Evolutionary conservation across 2,329 filamentous ascomycete species (phyloP).

Genomic region (Cryphonectria naterciae): DNA sequence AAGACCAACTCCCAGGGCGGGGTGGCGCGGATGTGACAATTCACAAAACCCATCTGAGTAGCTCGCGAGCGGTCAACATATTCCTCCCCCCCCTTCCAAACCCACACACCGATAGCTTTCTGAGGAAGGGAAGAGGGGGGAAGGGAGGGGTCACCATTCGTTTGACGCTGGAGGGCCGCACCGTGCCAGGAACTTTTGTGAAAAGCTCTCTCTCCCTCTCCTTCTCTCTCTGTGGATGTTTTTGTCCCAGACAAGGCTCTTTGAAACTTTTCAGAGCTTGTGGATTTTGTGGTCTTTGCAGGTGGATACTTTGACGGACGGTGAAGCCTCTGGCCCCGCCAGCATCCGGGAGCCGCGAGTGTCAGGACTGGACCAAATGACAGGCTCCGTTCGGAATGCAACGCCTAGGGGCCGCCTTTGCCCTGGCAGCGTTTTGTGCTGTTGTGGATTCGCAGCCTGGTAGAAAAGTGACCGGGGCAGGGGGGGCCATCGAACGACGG

Average conservation of each 20-base stretch:
- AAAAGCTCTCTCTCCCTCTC: not conserved
- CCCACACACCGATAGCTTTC: not conserved
- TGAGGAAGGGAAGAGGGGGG: not conserved
- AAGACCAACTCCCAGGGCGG: constrained; percentile 18
- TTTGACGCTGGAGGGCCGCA: constrained; percentile 15
- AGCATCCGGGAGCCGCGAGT: constrained; percentile 4
- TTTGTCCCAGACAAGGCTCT: constrained; percentile 3
- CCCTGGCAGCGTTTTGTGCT: constrained; percentile 6
- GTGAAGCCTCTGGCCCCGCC: constrained; percentile 16
- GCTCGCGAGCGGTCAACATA: constrained; percentile 21
- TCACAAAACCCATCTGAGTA: constrained; percentile 22
- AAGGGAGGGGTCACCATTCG: not conserved
- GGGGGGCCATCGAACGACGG: not conserved
- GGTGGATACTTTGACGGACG: constrained; percentile 1
- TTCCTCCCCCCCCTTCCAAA: not conserved
- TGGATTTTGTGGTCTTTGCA: not conserved
- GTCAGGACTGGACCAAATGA: constrained; percentile 5
- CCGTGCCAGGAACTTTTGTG: constrained; percentile 6
- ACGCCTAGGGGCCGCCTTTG: constrained; percentile 8
- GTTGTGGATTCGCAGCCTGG: constrained; percentile 8
- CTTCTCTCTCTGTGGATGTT: not conserved
- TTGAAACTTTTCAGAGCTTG: not conserved
- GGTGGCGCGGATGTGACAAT: constrained; percentile 18
- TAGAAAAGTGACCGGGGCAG: not conserved
- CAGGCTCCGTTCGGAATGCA: constrained; percentile 19